Percentiles rank a stretch among this genome's conserved stretches.
These are phyloP conservation scores for Apium graveolens DNA, from an alignment of 129 eudicot species.

Conservation along the genomic window DNA sequence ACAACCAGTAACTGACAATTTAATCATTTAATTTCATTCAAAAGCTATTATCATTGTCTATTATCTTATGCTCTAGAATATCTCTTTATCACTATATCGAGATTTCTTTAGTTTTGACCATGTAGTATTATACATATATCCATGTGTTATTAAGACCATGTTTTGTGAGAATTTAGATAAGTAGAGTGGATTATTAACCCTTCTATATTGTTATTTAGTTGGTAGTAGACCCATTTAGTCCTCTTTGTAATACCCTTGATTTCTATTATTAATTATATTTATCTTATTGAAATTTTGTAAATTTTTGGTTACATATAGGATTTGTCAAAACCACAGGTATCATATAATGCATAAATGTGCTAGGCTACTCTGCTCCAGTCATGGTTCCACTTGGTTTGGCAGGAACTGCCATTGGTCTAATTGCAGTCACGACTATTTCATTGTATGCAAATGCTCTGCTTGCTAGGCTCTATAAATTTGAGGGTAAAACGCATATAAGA, in stretches of 20 bases:
- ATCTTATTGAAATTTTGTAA: slow-evolving; percentile 30
- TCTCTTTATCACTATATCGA: not conserved
- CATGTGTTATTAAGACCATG: not conserved
- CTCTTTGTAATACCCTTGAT: not conserved
- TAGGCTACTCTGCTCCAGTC: slow-evolving; percentile 74
- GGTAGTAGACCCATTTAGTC: not conserved
- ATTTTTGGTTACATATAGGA: slow-evolving; percentile 95
- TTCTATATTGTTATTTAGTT: not conserved
- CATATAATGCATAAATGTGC: slow-evolving; percentile 86
- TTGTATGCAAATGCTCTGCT: slow-evolving; percentile 73
- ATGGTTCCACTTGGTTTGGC: slow-evolving; percentile 93
- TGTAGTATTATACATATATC: slow-evolving; percentile 2
- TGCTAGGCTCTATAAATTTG: slow-evolving; percentile 74
- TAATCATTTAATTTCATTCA: too few relatives aligned
- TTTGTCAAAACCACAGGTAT: slow-evolving; percentile 88
- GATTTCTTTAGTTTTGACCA: not conserved
- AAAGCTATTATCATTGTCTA: not conserved
- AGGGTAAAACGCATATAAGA: slow-evolving; percentile 88
- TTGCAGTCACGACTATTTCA: slow-evolving; percentile 57
- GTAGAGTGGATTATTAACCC: not conserved
- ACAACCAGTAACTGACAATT: too few relatives aligned
- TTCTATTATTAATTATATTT: not conserved
- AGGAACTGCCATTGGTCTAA: slow-evolving; percentile 65
- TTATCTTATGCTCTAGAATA: not conserved
- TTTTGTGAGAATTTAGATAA: not conserved